Evolutionary conservation across 2,329 filamentous ascomycete genomes (phyloP).

Genomic region (Fusarium proliferatum): DNA sequence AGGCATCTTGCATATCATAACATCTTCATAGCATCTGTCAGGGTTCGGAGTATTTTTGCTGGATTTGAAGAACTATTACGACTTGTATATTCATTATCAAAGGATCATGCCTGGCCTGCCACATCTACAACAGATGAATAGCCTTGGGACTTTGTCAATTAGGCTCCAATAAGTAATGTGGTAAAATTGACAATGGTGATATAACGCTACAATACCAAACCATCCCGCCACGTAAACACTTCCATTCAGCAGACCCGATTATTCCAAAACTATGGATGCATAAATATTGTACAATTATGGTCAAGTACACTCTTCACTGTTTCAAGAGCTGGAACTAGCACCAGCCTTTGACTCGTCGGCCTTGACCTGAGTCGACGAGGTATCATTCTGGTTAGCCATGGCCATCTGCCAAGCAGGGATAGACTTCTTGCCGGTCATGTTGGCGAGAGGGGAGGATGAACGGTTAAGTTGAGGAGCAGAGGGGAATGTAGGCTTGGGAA

Average conservation of each 20-base stretch:
- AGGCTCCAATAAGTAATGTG: neutral
- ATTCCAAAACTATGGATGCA: constrained; percentile 31
- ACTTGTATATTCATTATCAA: too few species aligned
- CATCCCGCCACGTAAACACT: constrained; percentile 15
- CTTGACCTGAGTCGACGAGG: constrained; percentile 44
- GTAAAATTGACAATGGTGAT: constrained; percentile 11
- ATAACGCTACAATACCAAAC: constrained; percentile 30
- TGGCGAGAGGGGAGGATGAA: constrained; percentile 51
- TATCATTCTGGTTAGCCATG: constrained; percentile 65
- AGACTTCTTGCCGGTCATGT: constrained; percentile 66
- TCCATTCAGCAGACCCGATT: constrained; percentile 20
- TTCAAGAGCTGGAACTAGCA: constrained; percentile 33
- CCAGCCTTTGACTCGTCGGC: constrained; percentile 43
- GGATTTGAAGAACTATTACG: neutral
- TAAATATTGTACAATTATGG: constrained; percentile 35
- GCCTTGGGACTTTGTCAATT: too few species aligned
- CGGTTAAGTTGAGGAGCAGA: constrained; percentile 46
- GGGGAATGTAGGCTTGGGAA: constrained; percentile 46
- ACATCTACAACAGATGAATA: neutral
- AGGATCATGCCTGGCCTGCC: too few species aligned
- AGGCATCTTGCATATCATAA: neutral
- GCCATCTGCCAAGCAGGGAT: constrained; percentile 87
- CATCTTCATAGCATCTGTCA: neutral
- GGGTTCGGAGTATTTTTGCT: neutral
- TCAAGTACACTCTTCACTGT: constrained; percentile 2